Percentiles rank a stretch among this genome's conserved stretches.
These are phyloP conservation scores for Arachnomyces sp. DNA, from an alignment of 2,329 filamentous ascomycete genomes.

Conservation along the genomic window DNA sequence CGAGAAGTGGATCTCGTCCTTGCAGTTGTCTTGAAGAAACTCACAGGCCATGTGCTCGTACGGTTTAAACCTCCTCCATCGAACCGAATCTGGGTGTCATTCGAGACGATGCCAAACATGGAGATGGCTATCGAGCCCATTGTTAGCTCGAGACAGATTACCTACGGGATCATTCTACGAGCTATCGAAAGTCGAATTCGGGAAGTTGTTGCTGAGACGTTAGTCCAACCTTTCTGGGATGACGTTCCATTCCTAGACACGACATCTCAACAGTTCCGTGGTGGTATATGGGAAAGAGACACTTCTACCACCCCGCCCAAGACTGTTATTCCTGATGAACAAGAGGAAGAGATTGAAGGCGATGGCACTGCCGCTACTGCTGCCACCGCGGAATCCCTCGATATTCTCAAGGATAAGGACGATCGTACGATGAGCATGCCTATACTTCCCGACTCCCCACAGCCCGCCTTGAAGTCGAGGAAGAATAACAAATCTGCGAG, in stretches of 20 bases:
- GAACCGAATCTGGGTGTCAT: conserved; percentile 92
- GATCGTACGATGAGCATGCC: conserved; percentile 28
- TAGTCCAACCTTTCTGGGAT: conserved; percentile 93
- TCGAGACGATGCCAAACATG: conserved; percentile 88
- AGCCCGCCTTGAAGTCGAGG: conserved; percentile 19
- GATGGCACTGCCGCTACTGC: conserved; percentile 11
- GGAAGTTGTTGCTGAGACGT: conserved; percentile 83
- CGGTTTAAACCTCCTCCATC: conserved; percentile 91
- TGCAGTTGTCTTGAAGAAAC: conserved; percentile 71
- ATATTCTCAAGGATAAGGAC: conserved; percentile 24
- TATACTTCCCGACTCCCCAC: conserved; percentile 19
- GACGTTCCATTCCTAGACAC: conserved; percentile 87
- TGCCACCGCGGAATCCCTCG: conserved; percentile 13
- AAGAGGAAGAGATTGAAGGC: conserved; percentile 15
- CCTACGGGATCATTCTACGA: conserved; percentile 80
- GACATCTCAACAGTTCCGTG: conserved; percentile 65
- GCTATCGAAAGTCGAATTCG: conserved; percentile 94
- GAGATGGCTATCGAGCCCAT: conserved; percentile 93
- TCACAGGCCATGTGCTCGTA: conserved; percentile 77
- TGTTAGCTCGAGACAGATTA: conserved; percentile 90
- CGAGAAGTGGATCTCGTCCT: conserved; percentile 83
- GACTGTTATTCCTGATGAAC: conserved; percentile 30
- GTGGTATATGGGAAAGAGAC: conserved; percentile 63
- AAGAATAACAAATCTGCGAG: conserved; percentile 21
- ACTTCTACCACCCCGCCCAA: conserved; percentile 33